Evolutionary conservation across 2,329 filamentous ascomycete species (phyloP).

Genomic region (Ilyonectria destructans): DNA sequence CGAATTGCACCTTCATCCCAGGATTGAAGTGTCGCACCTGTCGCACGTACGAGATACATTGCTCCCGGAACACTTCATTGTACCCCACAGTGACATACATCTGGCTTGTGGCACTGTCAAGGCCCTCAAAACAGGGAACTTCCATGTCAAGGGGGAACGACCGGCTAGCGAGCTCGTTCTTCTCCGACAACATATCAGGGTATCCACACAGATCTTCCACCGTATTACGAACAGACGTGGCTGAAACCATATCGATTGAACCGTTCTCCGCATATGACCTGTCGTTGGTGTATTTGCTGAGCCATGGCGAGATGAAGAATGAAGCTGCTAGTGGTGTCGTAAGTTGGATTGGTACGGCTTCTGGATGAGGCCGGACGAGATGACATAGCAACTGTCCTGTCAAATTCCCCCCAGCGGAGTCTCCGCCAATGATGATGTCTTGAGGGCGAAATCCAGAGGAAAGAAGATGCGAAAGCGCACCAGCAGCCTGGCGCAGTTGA

Average conservation of each 20-base stretch:
- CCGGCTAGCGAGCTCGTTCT: conserved; percentile 1
- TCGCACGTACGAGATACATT: conserved; percentile 9
- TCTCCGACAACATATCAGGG: background rate
- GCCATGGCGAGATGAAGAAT: conserved; percentile 52
- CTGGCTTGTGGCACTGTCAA: conserved; percentile 17
- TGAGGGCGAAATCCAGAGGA: conserved; percentile 40
- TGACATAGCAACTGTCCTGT: conserved; percentile 51
- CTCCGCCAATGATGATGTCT: conserved; percentile 52
- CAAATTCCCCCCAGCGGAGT: conserved; percentile 54
- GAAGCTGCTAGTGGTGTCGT: conserved; percentile 46
- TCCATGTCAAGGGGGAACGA: conserved; percentile 30
- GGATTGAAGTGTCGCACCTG: conserved; percentile 32
- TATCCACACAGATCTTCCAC: background rate
- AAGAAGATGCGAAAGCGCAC: conserved; percentile 44
- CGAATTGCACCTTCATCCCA: conserved; percentile 22
- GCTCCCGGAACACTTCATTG: conserved; percentile 33
- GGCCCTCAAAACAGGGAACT: conserved; percentile 17
- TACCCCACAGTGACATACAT: conserved; percentile 27
- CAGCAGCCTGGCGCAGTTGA: conserved; percentile 49
- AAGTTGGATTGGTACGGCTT: conserved; percentile 37
- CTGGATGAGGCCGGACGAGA: conserved; percentile 47
- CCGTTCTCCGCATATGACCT: conserved; percentile 22
- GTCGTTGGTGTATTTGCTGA: conserved; percentile 29
- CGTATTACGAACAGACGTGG: conserved; percentile 1
- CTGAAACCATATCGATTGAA: conserved; percentile 30